Base-by-base conservation (phyloP, 305 asterid species). In the Fraxinus angustifolia region DNA sequence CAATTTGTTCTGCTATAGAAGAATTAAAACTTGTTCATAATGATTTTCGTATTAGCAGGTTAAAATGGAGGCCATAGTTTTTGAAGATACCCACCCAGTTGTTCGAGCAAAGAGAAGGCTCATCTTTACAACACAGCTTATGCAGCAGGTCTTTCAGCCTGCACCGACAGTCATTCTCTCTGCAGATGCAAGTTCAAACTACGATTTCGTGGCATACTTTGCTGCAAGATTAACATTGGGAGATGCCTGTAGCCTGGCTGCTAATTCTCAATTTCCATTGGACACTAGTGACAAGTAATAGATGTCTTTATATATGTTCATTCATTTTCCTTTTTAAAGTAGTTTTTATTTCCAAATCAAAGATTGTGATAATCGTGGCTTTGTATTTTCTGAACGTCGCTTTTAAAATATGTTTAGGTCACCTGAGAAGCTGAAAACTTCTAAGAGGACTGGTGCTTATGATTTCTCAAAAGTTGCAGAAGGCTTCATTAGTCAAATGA, bases 111-210 rank as follows among this genome's bases (percentile, higher is more conserved):
- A 91, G 86, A 91, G 89, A 83, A 88, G 97, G 82, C 96, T 91
- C 79, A 72, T 71, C 77, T 42, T 75, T 68, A 85, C 96, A 35
- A 88, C 96, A 62, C 90, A 88, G 84, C 91, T 91, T 36, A 83
- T 88, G 91, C 94, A 91, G 87, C 92, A 88, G 87, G 83, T 93
- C 83, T 87, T 93, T 83, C 85, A 79, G 80, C 93, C 96, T 78
- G 76, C 90, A 77, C 89, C 91, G n/a, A 84, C 87, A 75, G 86
- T 12, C 79, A 78, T 89, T 87, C 87, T 92, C 78, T 79, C 85
- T 12, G 88, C 89, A 80, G 94, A 89, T 84, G 90, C 88, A 78
- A 78, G 80, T 77, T 82, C 88, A 74, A 85, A 82, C 84, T 85
- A 80, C 77, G 92, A 86, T 68, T 85, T 73, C 75, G 72, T 91